Evolutionary conservation across 306 rosid genomes (phyloP).

Genomic region (Crataegus laevigata): DNA sequence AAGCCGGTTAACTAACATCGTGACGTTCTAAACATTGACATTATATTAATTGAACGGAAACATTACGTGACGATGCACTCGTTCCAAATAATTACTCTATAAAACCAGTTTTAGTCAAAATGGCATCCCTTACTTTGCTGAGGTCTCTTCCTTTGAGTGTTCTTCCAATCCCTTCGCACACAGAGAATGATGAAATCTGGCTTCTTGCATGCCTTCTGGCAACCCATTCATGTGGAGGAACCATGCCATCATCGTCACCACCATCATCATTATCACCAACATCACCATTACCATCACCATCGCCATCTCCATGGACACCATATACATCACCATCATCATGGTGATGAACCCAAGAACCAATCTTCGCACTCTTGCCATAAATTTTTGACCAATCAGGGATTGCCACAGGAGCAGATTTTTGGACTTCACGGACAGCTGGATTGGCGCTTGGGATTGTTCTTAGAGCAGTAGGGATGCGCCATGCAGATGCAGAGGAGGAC

Average conservation of each 20-base stretch:
- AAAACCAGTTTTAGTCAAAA: slow-evolving; percentile 88
- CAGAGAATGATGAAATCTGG: slow-evolving; percentile 86
- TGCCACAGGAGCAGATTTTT: slow-evolving; percentile 57
- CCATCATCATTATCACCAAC: not conserved
- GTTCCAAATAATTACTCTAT: slow-evolving; percentile 40
- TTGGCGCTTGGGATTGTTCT: slow-evolving; percentile 48
- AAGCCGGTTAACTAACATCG: too few relatives aligned
- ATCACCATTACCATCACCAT: slow-evolving; percentile 25
- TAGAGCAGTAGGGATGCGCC: slow-evolving; percentile 30
- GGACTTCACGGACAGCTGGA: slow-evolving; percentile 24
- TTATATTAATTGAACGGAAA: too few relatives aligned
- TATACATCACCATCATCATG: not conserved
- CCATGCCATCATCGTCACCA: slow-evolving; percentile 47
- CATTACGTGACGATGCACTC: not conserved
- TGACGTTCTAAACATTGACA: too few relatives aligned
- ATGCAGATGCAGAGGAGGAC: slow-evolving; percentile 44
- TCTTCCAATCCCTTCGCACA: slow-evolving; percentile 88
- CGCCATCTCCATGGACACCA: slow-evolving; percentile 19
- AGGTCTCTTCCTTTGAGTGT: slow-evolving; percentile 95
- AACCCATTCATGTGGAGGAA: slow-evolving; percentile 95
- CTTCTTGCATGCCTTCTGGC: slow-evolving; percentile 82
- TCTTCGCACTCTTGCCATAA: slow-evolving; percentile 45
- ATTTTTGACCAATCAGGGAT: slow-evolving; percentile 91
- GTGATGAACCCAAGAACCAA: slow-evolving; percentile 13
- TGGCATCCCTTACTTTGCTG: slow-evolving; percentile 77